Conservation (phyloP, 768 basidiomycete genomes). For the Pisolithus microcarpus region DNA sequence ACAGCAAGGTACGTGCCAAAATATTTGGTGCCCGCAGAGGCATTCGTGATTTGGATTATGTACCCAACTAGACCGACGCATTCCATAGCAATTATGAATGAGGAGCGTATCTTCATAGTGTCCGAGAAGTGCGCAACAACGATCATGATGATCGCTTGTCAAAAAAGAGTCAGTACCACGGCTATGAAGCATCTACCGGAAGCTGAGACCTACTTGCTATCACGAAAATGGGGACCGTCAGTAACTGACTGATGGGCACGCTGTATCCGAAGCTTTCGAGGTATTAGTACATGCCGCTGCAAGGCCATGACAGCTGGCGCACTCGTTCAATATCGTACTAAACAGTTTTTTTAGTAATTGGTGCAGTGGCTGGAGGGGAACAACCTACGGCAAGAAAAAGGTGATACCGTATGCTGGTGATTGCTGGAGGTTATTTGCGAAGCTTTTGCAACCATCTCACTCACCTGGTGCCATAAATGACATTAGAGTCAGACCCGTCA, state of each 20-base stretch:
- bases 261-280: conserved; percentile 48
- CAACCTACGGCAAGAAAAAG: conserved; percentile 53
- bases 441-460: conserved; percentile 17
- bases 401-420: conserved; percentile 54
- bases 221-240: conserved; percentile 63
- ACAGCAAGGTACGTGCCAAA: conserved; percentile 63
- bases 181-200: neutral
- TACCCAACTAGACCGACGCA: conserved; percentile 48
- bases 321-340: conserved; percentile 57
- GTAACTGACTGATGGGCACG: conserved; percentile 47
- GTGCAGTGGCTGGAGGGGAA: neutral
- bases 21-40: conserved; percentile 50
- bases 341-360: neutral
- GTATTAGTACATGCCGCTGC: neutral
- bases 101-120: conserved; percentile 43
- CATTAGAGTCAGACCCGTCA: conserved; percentile 54
- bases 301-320: neutral
- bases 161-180: neutral
- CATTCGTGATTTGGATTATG: conserved; percentile 50
- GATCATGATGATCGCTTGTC: conserved; percentile 44
- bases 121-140: conserved; percentile 52
- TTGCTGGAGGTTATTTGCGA: neutral
- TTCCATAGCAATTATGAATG: conserved; percentile 49
- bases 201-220: conserved; percentile 36
- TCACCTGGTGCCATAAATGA: conserved; percentile 49